Evolutionary conservation across 805 yeast species (phyloP), one percentile per base, ranked within the genome.

Genomic region (Debaryomyces hansenii): DNA sequence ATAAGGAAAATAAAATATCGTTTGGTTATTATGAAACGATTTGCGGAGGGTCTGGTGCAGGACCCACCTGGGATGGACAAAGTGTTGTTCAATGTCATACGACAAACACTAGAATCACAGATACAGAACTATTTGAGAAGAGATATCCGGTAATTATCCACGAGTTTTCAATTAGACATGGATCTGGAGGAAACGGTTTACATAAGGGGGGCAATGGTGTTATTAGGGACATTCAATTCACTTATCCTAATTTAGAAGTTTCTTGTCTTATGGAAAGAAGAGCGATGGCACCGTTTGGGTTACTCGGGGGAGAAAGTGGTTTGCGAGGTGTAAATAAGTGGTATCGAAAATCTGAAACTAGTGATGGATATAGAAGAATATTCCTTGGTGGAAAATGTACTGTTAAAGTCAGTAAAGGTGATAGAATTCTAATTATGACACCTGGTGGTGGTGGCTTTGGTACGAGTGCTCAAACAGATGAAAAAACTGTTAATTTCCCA

Each of bases 41-140:
- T 50, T 91, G 92, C 38, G 96, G 96, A 48, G 96, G 96, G 1
- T 85, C 87, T 39, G 96, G 96, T 41, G 96, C 96, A 2, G 88
- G 90, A 1, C 75, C 82, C 1, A 80, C 81, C 2, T 88, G 91
- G 88, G 66, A 83, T 54, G 96, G 96, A 44, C 83, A 82, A 31
- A 77, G 83, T 50, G 96, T 88, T 14, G 92, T 88, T 3, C 96
- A 89, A 54, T 85, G 90, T 2, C 90, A 88, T 62, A 88, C 89
- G 87, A 89, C 96, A 18, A 88, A 89, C 65, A 88, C 96, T 1
- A 74, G 94, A 54, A 86, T 89, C 66, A 89, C 96, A 0, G 96
- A 88, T 59, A 83, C 88, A 8, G 96, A 88, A 64, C 77, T 87
- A 10, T 82, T 88, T 56, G 96, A 89, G 62, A 82, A 85, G 62